phyloP scores from a whole-genome alignment of 805 yeast genomes.

The Yamadazyma scolyti region DNA sequence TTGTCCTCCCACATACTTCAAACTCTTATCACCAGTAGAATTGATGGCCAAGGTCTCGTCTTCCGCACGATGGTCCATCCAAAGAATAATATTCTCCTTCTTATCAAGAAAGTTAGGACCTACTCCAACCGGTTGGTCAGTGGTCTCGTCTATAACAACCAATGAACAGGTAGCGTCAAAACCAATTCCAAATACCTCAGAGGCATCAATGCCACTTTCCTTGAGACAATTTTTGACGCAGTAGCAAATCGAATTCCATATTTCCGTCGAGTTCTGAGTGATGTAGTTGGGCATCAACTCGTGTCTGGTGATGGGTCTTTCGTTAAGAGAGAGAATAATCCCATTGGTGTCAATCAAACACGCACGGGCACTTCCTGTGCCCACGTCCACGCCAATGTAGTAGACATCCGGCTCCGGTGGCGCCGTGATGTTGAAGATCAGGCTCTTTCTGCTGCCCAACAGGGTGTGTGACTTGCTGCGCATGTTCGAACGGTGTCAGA shows the following conservation, averaged over 20 bases:
- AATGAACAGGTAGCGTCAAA: slow-evolving; percentile 97
- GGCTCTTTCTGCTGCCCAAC: slow-evolving; percentile 35
- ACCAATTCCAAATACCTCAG: slow-evolving; percentile 78
- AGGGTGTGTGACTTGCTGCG: slow-evolving; percentile 40
- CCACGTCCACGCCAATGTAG: slow-evolving; percentile 88
- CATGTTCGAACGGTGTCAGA: too few relatives aligned
- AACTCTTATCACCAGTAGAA: slow-evolving; percentile 69
- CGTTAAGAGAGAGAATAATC: slow-evolving; percentile 72
- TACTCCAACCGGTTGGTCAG: slow-evolving; percentile 74
- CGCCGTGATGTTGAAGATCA: slow-evolving; percentile 34
- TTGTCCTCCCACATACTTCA: slow-evolving; percentile 93
- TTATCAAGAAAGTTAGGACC: slow-evolving; percentile 82
- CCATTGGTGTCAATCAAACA: slow-evolving; percentile 84
- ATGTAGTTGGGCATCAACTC: slow-evolving; percentile 69
- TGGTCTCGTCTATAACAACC: slow-evolving; percentile 66
- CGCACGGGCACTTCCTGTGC: slow-evolving; percentile 98
- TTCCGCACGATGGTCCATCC: slow-evolving; percentile 98
- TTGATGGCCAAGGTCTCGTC: slow-evolving; percentile 78
- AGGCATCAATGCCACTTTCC: slow-evolving; percentile 70
- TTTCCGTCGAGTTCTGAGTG: slow-evolving; percentile 86
- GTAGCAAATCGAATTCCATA: slow-evolving; percentile 84
- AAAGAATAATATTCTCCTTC: slow-evolving; percentile 79
- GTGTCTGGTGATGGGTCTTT: slow-evolving; percentile 74
- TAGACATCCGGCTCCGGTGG: slow-evolving; percentile 44
- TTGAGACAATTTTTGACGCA: slow-evolving; percentile 73